Conservation (phyloP, 352 stramenopile genomes). For the Phytophthora pistaciae region DNA sequence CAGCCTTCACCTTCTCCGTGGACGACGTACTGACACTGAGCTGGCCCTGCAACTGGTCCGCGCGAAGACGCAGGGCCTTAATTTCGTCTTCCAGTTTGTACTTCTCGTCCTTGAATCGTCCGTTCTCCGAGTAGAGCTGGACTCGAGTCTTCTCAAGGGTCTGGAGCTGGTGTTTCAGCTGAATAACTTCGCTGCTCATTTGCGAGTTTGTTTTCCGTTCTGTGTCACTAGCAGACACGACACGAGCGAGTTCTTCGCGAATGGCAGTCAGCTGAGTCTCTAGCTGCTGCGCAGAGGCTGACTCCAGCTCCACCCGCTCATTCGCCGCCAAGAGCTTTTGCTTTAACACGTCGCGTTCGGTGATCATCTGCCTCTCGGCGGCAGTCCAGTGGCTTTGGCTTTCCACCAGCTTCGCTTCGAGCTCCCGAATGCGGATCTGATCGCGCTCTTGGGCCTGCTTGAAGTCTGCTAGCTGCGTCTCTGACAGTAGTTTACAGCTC, state of each 20-base stretch:
- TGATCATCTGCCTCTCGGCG: slow-evolving; percentile 46
- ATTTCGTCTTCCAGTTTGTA: slow-evolving; percentile 45
- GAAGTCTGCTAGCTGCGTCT: slow-evolving; percentile 48
- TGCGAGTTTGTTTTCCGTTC: slow-evolving; percentile 45
- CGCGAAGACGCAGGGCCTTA: slow-evolving; percentile 39
- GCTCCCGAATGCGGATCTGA: slow-evolving; percentile 42
- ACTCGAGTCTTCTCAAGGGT: slow-evolving; percentile 54
- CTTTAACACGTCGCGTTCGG: slow-evolving; percentile 62
- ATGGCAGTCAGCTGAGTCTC: slow-evolving; percentile 54
- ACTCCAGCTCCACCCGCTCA: slow-evolving; percentile 54
- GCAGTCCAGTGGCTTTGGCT: slow-evolving; percentile 44
- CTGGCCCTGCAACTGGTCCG: slow-evolving; percentile 50
- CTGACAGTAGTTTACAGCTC: slow-evolving; percentile 50
- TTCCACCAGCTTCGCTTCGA: slow-evolving; percentile 50
- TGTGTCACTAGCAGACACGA: slow-evolving; percentile 41
- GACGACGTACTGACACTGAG: slow-evolving; percentile 37
- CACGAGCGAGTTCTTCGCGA: slow-evolving; percentile 54
- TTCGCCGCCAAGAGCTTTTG: slow-evolving; percentile 52
- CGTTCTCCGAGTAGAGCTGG: slow-evolving; percentile 51
- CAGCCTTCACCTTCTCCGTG: slow-evolving; percentile 52
- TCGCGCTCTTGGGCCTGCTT: slow-evolving; percentile 36
- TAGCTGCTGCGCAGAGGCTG: slow-evolving; percentile 44
- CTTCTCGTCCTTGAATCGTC: slow-evolving; percentile 45
- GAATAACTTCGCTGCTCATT: slow-evolving; percentile 58
- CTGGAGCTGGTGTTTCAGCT: slow-evolving; percentile 65